Conservation (phyloP, 202 grass and related monocot species). For the Musa balbisiana region DNA sequence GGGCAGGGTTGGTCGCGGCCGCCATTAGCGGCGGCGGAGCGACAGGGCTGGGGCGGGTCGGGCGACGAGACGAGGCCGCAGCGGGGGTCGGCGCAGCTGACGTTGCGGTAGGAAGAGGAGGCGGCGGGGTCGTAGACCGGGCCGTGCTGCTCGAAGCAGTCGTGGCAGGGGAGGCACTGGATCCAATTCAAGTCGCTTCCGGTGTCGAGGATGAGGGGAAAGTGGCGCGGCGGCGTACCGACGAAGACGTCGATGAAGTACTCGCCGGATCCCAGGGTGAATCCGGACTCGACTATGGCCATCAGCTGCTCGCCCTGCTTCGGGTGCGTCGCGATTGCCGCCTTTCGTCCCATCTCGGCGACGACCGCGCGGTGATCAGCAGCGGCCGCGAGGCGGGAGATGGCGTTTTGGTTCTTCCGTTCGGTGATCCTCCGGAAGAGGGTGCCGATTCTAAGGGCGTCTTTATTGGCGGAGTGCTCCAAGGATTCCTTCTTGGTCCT, state of each 20-base stretch:
- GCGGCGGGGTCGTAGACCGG: conserved; percentile 56
- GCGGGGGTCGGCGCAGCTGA: conserved; percentile 55
- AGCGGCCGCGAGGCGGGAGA: conserved; percentile 2
- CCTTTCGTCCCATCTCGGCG: conserved; percentile 7
- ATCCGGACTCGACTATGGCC: conserved; percentile 71
- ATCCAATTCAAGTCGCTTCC: conserved; percentile 99
- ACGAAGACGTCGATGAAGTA: conserved; percentile 83
- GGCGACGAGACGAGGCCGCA: conserved; percentile 57
- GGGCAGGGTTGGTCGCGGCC: conserved; percentile 42
- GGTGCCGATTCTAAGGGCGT: conserved; percentile 45
- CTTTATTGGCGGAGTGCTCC: conserved; percentile 39
- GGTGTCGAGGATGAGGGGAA: conserved; percentile 88
- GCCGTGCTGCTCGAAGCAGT: conserved; percentile 78
- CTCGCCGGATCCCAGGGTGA: conserved; percentile 71
- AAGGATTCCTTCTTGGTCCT: conserved; percentile 36
- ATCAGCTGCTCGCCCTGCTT: conserved; percentile 50
- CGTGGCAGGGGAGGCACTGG: conserved; percentile 77
- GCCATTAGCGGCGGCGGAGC: background rate
- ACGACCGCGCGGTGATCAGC: background rate
- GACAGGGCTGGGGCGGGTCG: conserved; percentile 10
- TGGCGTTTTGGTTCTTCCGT: conserved; percentile 22
- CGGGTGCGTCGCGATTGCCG: conserved; percentile 18
- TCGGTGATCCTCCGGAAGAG: conserved; percentile 23
- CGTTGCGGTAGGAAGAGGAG: conserved; percentile 64
- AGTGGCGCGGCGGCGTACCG: conserved; percentile 72